Percentiles rank a stretch among this genome's conserved stretches.
Conservation (phyloP, 2,329 filamentous ascomycete genomes). For the Arthrinium phaeospermum region DNA sequence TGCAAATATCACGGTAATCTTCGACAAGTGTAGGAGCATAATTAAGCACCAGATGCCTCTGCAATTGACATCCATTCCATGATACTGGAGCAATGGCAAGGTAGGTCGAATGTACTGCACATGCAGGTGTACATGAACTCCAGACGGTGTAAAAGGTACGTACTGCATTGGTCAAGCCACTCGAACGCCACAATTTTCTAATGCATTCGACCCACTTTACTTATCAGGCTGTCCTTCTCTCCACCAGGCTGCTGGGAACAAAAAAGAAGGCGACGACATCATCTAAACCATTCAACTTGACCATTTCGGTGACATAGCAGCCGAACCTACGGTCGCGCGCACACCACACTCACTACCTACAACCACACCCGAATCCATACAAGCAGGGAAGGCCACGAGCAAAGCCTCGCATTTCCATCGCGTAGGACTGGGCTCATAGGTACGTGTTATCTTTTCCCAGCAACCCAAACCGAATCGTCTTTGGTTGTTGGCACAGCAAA, state of each 20-base stretch:
- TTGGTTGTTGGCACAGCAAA: slow-evolving; percentile 46
- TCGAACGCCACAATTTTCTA: not conserved
- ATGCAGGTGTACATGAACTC: too few species aligned
- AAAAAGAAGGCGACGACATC: slow-evolving; percentile 26
- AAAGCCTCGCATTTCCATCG: slow-evolving; percentile 22
- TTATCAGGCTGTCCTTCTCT: not conserved
- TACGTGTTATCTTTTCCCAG: slow-evolving; percentile 49
- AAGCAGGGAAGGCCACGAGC: slow-evolving; percentile 9
- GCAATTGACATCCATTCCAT: too few species aligned
- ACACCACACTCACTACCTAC: slow-evolving; percentile 4
- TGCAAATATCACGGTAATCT: not conserved
- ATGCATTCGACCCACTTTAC: not conserved
- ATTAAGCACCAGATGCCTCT: too few species aligned
- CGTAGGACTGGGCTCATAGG: slow-evolving; percentile 50
- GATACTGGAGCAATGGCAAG: too few species aligned
- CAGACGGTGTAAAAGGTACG: not conserved
- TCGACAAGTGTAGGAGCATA: too few species aligned
- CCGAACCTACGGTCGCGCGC: not conserved
- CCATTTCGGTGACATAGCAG: not conserved
- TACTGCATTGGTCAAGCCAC: not conserved
- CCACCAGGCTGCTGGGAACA: not conserved
- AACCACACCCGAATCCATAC: not conserved
- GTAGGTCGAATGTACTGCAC: too few species aligned
- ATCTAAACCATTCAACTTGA: not conserved
- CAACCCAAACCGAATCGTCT: slow-evolving; percentile 29